Evolutionary conservation across 2,329 filamentous ascomycete species (phyloP).

Genomic region (Bimuria novae-zelandiae): DNA sequence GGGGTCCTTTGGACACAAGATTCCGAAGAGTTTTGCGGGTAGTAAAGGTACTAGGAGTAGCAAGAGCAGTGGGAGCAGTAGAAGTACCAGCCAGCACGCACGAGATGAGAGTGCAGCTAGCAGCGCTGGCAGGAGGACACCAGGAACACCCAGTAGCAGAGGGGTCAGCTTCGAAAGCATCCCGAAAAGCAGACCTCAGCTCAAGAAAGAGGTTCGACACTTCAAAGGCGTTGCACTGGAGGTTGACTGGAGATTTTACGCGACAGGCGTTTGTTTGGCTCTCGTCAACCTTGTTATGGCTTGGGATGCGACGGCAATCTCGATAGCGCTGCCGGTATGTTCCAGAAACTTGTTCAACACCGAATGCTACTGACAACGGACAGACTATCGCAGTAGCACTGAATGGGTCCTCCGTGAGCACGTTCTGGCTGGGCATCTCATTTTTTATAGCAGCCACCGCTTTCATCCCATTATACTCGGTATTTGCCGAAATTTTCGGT

Average conservation of each 20-base stretch:
- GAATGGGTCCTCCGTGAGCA: constrained; percentile 41
- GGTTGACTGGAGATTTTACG: constrained; percentile 31
- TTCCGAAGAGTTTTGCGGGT: background rate
- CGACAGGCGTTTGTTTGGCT: constrained; percentile 25
- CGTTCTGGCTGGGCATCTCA: constrained; percentile 57
- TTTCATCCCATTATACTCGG: constrained; percentile 50
- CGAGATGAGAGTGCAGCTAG: background rate
- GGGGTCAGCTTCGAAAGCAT: constrained; percentile 10
- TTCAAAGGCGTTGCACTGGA: constrained; percentile 7
- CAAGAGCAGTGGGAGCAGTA: background rate
- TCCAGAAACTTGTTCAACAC: background rate
- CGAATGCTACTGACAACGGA: constrained; percentile 3
- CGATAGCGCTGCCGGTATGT: constrained; percentile 31
- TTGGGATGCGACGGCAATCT: constrained; percentile 27
- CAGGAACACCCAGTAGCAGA: constrained; percentile 9
- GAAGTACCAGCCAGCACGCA: background rate
- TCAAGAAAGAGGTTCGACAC: constrained; percentile 20
- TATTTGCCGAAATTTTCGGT: constrained; percentile 55
- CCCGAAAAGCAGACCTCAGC: constrained; percentile 10
- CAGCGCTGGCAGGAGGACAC: constrained; percentile 2
- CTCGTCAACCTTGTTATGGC: constrained; percentile 30
- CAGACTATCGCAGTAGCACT: constrained; percentile 45
- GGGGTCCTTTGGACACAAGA: background rate
- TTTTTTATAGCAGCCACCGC: constrained; percentile 54
- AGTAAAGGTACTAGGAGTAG: constrained; percentile 5